Evolutionary conservation across 169 alveolate species (phyloP), one percentile per base, ranked within the genome.

Genomic region (Theileria orientalis): DNA sequence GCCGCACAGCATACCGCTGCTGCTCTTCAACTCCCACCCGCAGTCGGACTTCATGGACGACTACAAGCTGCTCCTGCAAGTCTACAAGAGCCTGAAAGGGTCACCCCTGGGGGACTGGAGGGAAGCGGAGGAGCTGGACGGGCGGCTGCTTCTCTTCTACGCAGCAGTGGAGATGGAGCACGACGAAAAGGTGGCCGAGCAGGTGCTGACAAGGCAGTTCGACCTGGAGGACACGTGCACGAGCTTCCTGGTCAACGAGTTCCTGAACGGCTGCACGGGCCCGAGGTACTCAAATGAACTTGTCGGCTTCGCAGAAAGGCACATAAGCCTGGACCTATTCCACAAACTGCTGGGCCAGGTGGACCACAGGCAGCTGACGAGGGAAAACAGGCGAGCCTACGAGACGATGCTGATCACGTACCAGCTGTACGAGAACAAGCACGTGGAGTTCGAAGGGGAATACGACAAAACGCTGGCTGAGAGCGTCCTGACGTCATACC

Each of bases 291-390:
- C 57, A 47, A 27, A 47, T 5, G 16, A 47, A n/a, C 21, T 47
- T 21, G 57, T 47, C 21, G 30, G 21, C 16, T 11, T 47, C 7
- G 57, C 57, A 47, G 21, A 27, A 9, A 27, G 21, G 14, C 57
- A 47, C 11, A 21, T 27, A 27, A 47, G 21, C 57, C 57, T 47
- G 16, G 57, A 47, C 57, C 57, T 47, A 3, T 47, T 47, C 30
- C 30, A 47, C 21, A 47, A 27, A 3, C 16, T 47, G 16, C 21
- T 47, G 7, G 30, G 21, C 16, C 57, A 27, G 16, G 67, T 57
- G 67, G 67, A 57, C 54, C 47, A 37, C 52, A 30, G 23, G 3
- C 67, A 19, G n/a, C 54, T 57, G 67, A 57, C 47, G 7, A 23
- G 52, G 3, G 67, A 37, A 37, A 57, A 57, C 21, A 30, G 32